Percentiles rank a stretch among this genome's conserved stretches.
phyloP scores from a whole-genome alignment of 257 asterid genomes.

The Lycium ferocissimum region DNA sequence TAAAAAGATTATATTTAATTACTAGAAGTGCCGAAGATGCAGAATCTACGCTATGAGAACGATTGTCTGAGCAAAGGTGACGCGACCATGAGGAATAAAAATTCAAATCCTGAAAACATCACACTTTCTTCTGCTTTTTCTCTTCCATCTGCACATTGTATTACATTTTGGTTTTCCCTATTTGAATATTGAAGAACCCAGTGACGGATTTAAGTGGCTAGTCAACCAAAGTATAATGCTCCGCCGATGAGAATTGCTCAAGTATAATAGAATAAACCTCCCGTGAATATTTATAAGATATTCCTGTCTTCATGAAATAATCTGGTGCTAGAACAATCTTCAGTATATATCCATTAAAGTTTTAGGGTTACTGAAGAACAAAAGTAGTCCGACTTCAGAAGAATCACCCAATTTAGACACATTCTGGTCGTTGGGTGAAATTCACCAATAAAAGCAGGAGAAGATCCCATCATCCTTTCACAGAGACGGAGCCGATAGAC shows the following conservation, averaged over 20 bases:
- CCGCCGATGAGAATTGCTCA: neutral
- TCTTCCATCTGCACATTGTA: neutral
- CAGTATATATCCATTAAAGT: neutral
- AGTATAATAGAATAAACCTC: neutral
- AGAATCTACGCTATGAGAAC: conserved; percentile 24
- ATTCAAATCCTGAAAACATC: neutral
- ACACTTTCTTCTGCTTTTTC: neutral
- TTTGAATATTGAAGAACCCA: neutral
- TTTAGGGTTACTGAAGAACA: neutral
- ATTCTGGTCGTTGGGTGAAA: neutral
- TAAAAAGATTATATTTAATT: neutral
- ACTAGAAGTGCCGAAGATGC: neutral
- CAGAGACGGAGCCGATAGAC: conserved; percentile 56
- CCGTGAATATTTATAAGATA: neutral
- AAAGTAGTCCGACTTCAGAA: neutral
- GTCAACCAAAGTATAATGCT: conserved; percentile 22
- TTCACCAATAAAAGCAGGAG: neutral
- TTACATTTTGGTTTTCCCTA: neutral
- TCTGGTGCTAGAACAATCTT: neutral
- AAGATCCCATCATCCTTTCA: neutral
- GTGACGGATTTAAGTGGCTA: neutral
- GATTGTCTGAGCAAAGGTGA: neutral
- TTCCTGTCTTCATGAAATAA: conserved; percentile 16
- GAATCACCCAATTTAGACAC: neutral
- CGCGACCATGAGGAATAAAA: neutral